Conservation (phyloP, 2,329 filamentous ascomycete species). For the Hypoxylon sp. region DNA sequence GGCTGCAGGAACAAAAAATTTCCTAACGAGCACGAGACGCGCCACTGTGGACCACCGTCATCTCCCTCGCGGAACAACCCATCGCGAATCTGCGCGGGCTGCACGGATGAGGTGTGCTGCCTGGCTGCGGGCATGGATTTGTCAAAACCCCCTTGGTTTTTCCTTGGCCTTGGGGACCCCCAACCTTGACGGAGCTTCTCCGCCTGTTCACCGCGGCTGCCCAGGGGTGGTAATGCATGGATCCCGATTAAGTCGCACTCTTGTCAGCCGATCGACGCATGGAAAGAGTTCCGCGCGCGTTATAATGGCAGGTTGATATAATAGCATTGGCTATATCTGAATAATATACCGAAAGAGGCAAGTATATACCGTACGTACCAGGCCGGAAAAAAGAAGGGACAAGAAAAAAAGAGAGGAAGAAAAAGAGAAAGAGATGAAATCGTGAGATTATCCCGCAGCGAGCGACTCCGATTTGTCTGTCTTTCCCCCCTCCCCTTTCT, state of each 20-base stretch:
- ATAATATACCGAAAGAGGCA: slow-evolving; percentile 42
- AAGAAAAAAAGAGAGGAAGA: slow-evolving; percentile 15
- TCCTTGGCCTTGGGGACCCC: slow-evolving; percentile 15
- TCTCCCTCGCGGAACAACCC: slow-evolving; percentile 7
- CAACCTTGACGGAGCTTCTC: slow-evolving; percentile 36
- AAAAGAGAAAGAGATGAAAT: slow-evolving; percentile 24
- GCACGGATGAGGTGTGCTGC: slow-evolving; percentile 8
- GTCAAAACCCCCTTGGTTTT: slow-evolving; percentile 3
- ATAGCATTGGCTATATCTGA: slow-evolving; percentile 33
- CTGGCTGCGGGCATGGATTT: slow-evolving; percentile 15
- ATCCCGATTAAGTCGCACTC: slow-evolving; percentile 29
- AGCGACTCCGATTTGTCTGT: slow-evolving; percentile 38
- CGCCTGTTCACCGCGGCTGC: slow-evolving; percentile 33
- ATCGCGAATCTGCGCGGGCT: slow-evolving; percentile 20
- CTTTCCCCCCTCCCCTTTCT: slow-evolving; percentile 15
- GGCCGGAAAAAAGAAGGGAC: neutral
- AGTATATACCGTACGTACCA: slow-evolving; percentile 40
- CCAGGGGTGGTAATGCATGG: slow-evolving; percentile 5
- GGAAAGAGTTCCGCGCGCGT: slow-evolving; percentile 22
- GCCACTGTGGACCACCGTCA: slow-evolving; percentile 17
- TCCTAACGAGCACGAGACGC: slow-evolving; percentile 22
- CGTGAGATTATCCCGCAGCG: slow-evolving; percentile 41
- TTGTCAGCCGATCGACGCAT: slow-evolving; percentile 41
- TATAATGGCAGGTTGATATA: slow-evolving; percentile 27
- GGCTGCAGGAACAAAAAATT: slow-evolving; percentile 40